Evolutionary conservation across 768 basidiomycete species (phyloP).

Genomic region (Russula dissimulans): DNA sequence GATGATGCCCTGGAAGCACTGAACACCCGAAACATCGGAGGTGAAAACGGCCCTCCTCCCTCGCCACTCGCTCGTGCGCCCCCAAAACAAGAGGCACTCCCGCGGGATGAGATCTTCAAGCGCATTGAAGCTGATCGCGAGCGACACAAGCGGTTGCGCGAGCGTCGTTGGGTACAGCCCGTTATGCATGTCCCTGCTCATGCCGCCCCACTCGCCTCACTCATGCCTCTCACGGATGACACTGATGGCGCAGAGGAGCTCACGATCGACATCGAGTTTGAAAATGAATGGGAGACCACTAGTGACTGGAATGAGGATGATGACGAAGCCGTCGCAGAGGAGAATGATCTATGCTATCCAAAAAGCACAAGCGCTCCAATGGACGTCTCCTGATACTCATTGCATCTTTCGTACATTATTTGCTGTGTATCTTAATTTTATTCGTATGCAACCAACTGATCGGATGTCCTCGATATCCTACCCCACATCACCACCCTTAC

Average conservation of each 20-base stretch:
- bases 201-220: constrained; percentile 44
- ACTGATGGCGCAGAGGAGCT: constrained; percentile 49
- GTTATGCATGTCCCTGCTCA: constrained; percentile 42
- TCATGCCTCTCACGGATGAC: constrained; percentile 47
- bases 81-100: constrained; percentile 20
- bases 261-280: constrained; percentile 73
- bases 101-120: constrained; percentile 61
- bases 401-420: constrained; percentile 4
- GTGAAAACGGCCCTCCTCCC: constrained; percentile 18
- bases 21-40: constrained; percentile 34
- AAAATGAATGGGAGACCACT: constrained; percentile 84
- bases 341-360: constrained; percentile 63
- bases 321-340: constrained; percentile 63
- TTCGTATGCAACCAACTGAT: not conserved
- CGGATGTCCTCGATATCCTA: not conserved
- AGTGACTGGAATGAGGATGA: constrained; percentile 91
- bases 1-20: constrained; percentile 59
- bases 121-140: constrained; percentile 91
- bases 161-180: constrained; percentile 87
- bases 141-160: constrained; percentile 83
- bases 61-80: constrained; percentile 17
- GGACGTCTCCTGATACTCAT: constrained; percentile 30
- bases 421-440: constrained; percentile 14
- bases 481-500: constrained; percentile 28
- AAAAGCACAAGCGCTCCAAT: constrained; percentile 30